These are phyloP conservation scores for Geotrichum macrosporum DNA, from an alignment of 1,139 yeast genomes.

Conservation along the genomic window DNA sequence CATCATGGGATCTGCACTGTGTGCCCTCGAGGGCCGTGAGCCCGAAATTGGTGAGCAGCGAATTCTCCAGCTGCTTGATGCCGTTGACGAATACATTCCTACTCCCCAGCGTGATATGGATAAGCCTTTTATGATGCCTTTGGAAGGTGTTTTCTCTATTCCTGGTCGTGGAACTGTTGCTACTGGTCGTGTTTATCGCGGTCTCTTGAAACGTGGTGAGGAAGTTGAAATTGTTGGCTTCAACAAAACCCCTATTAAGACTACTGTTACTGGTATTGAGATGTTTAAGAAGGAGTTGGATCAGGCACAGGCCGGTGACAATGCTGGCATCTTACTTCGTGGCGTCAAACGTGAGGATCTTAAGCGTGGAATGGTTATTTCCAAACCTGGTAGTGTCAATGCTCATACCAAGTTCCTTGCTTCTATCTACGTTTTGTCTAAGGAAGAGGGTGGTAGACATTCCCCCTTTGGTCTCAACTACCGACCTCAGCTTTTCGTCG, in stretches of 20 bases:
- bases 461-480: conserved; percentile 95
- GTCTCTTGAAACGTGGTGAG: no score
- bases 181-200: no score
- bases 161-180: no score
- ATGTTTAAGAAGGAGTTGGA: conserved; percentile 99
- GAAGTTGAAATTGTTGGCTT: no score
- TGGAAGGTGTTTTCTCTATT: conserved; percentile 97
- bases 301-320: conserved; percentile 98
- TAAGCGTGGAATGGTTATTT: conserved; percentile 95
- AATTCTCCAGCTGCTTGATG: conserved; percentile 76
- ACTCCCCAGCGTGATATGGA: conserved; percentile 95
- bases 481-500: conserved; percentile 95
- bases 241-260: conserved; percentile 81
- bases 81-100: conserved; percentile 92
- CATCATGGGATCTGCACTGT: conserved; percentile 96
- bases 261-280: conserved; percentile 96
- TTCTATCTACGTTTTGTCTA: conserved; percentile 83
- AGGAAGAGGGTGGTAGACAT: conserved; percentile 99
- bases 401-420: conserved; percentile 94
- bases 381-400: conserved; percentile 87
- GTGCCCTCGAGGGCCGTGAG: conserved; percentile 83
- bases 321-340: conserved; percentile 95
- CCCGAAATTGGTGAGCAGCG: conserved; percentile 93
- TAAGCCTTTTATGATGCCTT: conserved; percentile 94
- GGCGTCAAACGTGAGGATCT: conserved; percentile 98